phyloP scores from a whole-genome alignment of 257 asterid species.

The Scutellaria minor region DNA sequence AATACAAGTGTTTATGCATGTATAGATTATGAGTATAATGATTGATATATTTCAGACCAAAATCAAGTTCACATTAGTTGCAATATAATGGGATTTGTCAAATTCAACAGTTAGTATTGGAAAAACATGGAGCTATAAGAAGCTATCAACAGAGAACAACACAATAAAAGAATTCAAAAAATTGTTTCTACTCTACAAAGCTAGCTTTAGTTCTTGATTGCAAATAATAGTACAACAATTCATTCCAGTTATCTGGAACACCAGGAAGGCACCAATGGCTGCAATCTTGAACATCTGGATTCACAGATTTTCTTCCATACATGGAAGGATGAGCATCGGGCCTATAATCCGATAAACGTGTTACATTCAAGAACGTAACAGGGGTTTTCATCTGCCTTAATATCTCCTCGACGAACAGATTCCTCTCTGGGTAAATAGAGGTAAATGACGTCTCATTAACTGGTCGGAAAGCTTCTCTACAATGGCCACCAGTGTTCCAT shows the following conservation, averaged over 20 bases:
- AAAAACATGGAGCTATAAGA: slow-evolving; percentile 18
- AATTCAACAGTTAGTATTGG: background rate
- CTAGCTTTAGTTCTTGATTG: slow-evolving; percentile 31
- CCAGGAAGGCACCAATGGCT: slow-evolving; percentile 99
- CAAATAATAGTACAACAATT: slow-evolving; percentile 64
- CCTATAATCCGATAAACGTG: slow-evolving; percentile 71
- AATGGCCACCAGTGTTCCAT: slow-evolving; percentile 93
- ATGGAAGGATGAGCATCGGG: slow-evolving; percentile 91
- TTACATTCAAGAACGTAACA: slow-evolving; percentile 66
- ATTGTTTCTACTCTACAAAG: slow-evolving; percentile 18
- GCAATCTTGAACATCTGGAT: slow-evolving; percentile 75
- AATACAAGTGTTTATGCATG: too few species aligned
- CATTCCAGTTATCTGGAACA: slow-evolving; percentile 93
- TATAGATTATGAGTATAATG: too few species aligned
- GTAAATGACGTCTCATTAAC: slow-evolving; percentile 39
- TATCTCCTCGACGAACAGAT: slow-evolving; percentile 60
- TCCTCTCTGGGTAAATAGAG: slow-evolving; percentile 55
- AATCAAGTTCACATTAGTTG: too few species aligned
- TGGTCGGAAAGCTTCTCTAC: slow-evolving; percentile 76
- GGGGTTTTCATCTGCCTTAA: slow-evolving; percentile 71
- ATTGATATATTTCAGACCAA: too few species aligned
- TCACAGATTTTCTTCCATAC: slow-evolving; percentile 58
- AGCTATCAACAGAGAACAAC: background rate
- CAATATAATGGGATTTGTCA: background rate
- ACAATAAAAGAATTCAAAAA: slow-evolving; percentile 13